These are phyloP conservation scores for Porpolomopsis calyptriformis DNA, from an alignment of 768 basidiomycete genomes.

Conservation along the genomic window DNA sequence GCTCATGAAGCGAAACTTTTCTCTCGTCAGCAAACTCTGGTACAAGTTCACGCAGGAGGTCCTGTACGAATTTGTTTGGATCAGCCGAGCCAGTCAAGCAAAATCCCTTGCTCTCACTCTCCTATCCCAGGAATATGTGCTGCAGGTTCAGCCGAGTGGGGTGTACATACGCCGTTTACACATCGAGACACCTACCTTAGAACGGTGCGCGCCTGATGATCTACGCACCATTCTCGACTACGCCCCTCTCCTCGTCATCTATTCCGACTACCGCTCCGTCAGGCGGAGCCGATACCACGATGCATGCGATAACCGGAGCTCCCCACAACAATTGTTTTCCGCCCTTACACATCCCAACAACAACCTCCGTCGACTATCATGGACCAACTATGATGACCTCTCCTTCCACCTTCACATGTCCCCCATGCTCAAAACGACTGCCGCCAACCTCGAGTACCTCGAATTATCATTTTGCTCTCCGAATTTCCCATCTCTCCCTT, in stretches of 20 bases:
- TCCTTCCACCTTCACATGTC: constrained; percentile 44
- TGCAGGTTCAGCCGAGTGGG: constrained; percentile 27
- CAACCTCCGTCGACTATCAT: constrained; percentile 47
- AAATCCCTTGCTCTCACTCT: constrained; percentile 29
- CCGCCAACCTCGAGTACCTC: constrained; percentile 50
- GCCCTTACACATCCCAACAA: constrained; percentile 46
- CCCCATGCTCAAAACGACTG: constrained; percentile 40
- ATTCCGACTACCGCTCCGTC: constrained; percentile 55
- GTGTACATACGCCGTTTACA: constrained; percentile 52
- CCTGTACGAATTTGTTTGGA: constrained; percentile 64
- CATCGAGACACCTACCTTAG: constrained; percentile 57
- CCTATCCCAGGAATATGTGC: constrained; percentile 9
- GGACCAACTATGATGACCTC: constrained; percentile 64
- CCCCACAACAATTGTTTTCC: constrained; percentile 48
- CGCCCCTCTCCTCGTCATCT: constrained; percentile 47
- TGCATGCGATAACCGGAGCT: constrained; percentile 33
- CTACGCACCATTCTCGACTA: constrained; percentile 60
- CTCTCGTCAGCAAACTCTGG: constrained; percentile 49
- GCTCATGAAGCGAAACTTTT: constrained; percentile 37
- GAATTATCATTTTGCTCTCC: constrained; percentile 52
- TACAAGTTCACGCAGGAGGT: constrained; percentile 41
- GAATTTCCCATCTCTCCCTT: constrained; percentile 27
- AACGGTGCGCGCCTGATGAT: constrained; percentile 55
- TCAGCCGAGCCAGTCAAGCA: constrained; percentile 42
- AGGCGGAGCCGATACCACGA: constrained; percentile 42